Evolutionary conservation across 108 stramenopile species (phyloP), one percentile per base, ranked within the genome.

Genomic region (Skeletonema menzelii): DNA sequence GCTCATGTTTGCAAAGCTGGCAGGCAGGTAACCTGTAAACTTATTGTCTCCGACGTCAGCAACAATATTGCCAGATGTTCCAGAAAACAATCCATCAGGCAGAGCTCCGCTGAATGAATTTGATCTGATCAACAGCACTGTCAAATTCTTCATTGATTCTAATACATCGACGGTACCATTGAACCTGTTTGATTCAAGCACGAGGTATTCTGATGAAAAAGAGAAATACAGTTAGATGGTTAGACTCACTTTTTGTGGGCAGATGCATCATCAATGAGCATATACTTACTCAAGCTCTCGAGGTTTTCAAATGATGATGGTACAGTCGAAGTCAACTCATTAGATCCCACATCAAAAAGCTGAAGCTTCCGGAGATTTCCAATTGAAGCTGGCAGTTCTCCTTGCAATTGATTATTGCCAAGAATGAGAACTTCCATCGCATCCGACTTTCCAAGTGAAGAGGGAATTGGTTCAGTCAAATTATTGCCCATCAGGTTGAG

Each of bases 311-410:
- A 53, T 1, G 37, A 20, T 4, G 44, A 30, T 1, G 73, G 73
- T 35, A 73, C 27, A 1, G 27, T 5, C 56, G 66, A 66, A 8
- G 32, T 56, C 22, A 73, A 59, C 22, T 58, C 35, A 34, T 73
- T 73, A 6, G 35, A 58, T 4, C 37, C 12, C 32, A 73, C 14
- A 58, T 35, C 55, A 22, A 73, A 19, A 26, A 63, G 47, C 30
- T 31, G 15, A 6, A 72, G 20, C 2, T 4, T 35, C 3, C 27
- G 26, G 5, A 64, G 47, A 30, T 53, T 49, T 31, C 70, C 70
- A 11, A 72, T 28, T 14, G 37, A 42, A 14, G 63, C 26, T 1
- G 70, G 70, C 1, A 72, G 10, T 24, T 17, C 15, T 19, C 70
- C 70, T 8, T 31, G 17, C 27, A 72, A 8, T 2, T 30, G 8